Percentiles rank a stretch among this genome's conserved stretches.
Evolutionary conservation across 1,139 yeast genomes (phyloP).

Genomic region (Lizanozyma gosingica): DNA sequence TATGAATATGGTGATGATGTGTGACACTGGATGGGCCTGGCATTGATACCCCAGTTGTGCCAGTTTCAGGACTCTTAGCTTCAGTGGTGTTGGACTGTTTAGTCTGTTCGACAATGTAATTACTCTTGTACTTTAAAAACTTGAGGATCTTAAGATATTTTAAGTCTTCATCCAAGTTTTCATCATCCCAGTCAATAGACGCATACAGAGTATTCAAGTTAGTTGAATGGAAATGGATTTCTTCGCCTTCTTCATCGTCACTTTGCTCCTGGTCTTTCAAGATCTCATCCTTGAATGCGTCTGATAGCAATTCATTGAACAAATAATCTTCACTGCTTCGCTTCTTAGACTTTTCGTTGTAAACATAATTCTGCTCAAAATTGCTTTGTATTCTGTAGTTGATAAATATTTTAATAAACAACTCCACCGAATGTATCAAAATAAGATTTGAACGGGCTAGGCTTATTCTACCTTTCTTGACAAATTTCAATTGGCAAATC

Average conservation of each 20-base stretch:
- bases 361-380: conserved; percentile 5
- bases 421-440: conserved; percentile 22
- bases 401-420: conserved; percentile 31
- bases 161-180: conserved; percentile 41
- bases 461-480: conserved; percentile 17
- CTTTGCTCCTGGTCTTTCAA: conserved; percentile 20
- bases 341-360: conserved; percentile 12
- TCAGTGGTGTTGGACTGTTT: background rate
- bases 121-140: conserved; percentile 32
- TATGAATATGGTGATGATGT: background rate
- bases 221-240: conserved; percentile 11
- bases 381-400: conserved; percentile 21
- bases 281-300: conserved; percentile 32
- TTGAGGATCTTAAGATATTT: conserved; percentile 36
- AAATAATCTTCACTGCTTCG: conserved; percentile 26
- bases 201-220: conserved; percentile 12
- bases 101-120: conserved; percentile 6
- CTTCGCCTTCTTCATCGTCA: conserved; percentile 28
- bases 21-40: background rate
- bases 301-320: conserved; percentile 31
- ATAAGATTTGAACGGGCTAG: conserved; percentile 16
- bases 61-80: background rate
- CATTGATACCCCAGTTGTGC: background rate
- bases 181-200: conserved; percentile 41
- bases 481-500: conserved; percentile 30